These are phyloP conservation scores for Adansonia rubrostipa DNA, from an alignment of 441 rosid species.

Conservation along the genomic window DNA sequence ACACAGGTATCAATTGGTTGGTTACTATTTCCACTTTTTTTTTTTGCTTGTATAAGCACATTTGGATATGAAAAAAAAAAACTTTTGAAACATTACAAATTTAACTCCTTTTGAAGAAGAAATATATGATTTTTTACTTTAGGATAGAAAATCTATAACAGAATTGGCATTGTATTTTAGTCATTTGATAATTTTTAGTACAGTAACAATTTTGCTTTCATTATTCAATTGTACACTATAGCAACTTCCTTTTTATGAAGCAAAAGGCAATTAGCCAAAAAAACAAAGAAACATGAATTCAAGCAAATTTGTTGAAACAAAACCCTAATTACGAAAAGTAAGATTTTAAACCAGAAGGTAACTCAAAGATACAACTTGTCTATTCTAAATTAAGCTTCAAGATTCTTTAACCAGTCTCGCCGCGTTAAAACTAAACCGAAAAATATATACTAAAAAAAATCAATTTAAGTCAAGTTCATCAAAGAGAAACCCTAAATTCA, in stretches of 20 bases:
- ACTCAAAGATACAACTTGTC: background rate
- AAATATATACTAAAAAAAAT: background rate
- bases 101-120: background rate
- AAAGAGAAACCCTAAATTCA: constrained; percentile 15
- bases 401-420: background rate
- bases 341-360: constrained; percentile 3
- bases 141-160: background rate
- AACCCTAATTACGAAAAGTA: background rate
- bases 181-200: background rate
- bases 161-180: constrained; percentile 3
- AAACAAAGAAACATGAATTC: constrained; percentile 6
- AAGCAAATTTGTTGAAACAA: constrained; percentile 14
- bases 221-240: background rate
- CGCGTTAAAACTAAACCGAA: background rate
- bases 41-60: background rate
- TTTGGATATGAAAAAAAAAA: background rate
- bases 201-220: background rate
- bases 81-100: background rate
- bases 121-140: background rate
- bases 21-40: background rate
- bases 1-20: background rate
- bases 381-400: background rate
- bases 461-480: constrained; percentile 17
- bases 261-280: background rate
- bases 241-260: background rate